Base-by-base conservation (phyloP, 2,329 filamentous ascomycete genomes). In the Claviceps purpurea region DNA sequence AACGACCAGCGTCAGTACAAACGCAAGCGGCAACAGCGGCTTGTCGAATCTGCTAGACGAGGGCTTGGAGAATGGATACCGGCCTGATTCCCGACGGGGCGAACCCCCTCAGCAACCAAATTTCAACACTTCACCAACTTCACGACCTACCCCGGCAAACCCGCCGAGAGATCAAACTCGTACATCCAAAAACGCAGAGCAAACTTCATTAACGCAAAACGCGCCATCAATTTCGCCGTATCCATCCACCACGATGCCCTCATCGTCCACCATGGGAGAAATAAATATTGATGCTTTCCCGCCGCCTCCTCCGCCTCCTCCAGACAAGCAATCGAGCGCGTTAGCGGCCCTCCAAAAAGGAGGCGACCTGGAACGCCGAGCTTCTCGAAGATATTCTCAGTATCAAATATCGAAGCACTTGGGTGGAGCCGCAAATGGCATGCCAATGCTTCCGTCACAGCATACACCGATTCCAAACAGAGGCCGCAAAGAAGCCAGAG, bases 401-500 rank as follows among this genome's bases (percentile, higher is more conserved):
- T 98, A 97, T 65, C 93, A 98, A 63, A 95, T 98, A 59, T 88
- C 89, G 46, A 97, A 96, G 64, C 89, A 95, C 61, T 74, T 97
- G 2, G 91, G 91, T 11, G 79, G 82, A 16, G 84, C 85, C 41
- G 78, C 86, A 16, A 89, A 84, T 67, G 89, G 87, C 20, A 84
- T 97, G 16, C 89, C 90, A 6, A 86, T 94, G 62, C 79, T 97
- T 20, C 89, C 91, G 26, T 75, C 87, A 30, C 89, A 94, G 63
- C 89, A 84, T 55, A 84, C 85, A 4, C 88, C 87, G 1, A 77
- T 91, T 56, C 90, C 90, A 5, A 95, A 95, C 63, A 78, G 90
- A 56, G 89, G 89, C 34, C 78, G 87, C 54, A 74, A 71, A 39
- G 89, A 94, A 66, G 81, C 85, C 18, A 78, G 88, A 55, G 91